Percentiles rank a stretch among this genome's conserved stretches.
phyloP scores from a whole-genome alignment of 768 basidiomycete genomes.

The Mycena vulgaris region DNA sequence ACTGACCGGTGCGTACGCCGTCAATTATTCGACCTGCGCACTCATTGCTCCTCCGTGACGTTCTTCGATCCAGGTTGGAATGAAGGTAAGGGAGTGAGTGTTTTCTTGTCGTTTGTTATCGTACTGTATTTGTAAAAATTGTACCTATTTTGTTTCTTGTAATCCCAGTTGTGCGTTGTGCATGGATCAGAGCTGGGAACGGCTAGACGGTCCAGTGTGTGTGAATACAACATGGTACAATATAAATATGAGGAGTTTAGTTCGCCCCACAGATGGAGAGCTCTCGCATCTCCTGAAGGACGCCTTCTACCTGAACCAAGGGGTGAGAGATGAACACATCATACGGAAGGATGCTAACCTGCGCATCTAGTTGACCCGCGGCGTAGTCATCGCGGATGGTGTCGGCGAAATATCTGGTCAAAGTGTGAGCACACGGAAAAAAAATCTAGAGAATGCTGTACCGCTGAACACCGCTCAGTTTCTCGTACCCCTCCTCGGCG shows the following conservation, averaged over 20 bases:
- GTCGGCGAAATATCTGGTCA: conserved; percentile 86
- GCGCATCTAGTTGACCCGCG: conserved; percentile 94
- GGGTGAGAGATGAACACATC: not conserved
- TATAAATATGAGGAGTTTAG: conserved; percentile 37
- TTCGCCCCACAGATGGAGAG: conserved; percentile 91
- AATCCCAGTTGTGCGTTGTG: not conserved
- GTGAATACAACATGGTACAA: conserved; percentile 19
- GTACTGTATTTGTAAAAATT: not conserved
- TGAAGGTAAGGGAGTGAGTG: conserved; percentile 29
- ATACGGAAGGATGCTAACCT: conserved; percentile 64
- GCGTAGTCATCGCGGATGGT: conserved; percentile 97
- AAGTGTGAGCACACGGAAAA: not conserved
- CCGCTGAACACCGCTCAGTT: conserved; percentile 94
- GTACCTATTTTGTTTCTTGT: conserved; percentile 10
- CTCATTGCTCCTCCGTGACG: not conserved
- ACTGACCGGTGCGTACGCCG: conserved; percentile 21
- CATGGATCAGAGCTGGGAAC: not conserved
- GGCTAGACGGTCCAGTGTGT: conserved; percentile 12
- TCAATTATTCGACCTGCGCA: not conserved
- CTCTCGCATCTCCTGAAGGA: conserved; percentile 97
- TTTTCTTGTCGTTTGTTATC: conserved; percentile 27
- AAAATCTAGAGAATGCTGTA: conserved; percentile 48
- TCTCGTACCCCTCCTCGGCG: conserved; percentile 98
- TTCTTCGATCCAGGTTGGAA: conserved; percentile 1
- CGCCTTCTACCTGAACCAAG: conserved; percentile 85